Evolutionary conservation across 2,329 filamentous ascomycete species (phyloP).

Genomic region (Trichophyton simii): DNA sequence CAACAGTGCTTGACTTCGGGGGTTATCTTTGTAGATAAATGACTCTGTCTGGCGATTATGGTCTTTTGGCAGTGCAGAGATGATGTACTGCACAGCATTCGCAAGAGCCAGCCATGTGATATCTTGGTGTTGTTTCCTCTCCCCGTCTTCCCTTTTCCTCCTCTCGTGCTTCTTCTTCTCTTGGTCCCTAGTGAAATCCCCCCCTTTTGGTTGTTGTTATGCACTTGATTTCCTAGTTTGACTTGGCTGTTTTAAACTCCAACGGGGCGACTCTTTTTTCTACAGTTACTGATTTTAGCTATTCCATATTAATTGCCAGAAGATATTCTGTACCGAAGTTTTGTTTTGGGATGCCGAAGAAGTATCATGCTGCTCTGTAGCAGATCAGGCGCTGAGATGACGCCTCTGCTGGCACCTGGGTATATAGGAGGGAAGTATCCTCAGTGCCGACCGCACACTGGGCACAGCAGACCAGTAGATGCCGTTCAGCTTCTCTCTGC

Average conservation of each 20-base stretch:
- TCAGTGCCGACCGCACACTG: no score
- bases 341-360: not conserved
- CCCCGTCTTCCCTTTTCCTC: not conserved
- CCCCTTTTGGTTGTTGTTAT: no score
- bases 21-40: not conserved
- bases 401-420: no score
- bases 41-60: not conserved
- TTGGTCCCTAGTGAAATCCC: no score
- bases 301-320: not conserved
- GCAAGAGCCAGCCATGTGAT: not conserved
- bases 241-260: not conserved
- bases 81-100: not conserved
- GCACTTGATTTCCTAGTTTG: not conserved
- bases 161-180: no score
- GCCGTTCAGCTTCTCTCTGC: no score
- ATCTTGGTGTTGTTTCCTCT: not conserved
- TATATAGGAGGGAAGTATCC: no score
- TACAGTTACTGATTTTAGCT: not conserved
- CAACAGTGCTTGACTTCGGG: not conserved
- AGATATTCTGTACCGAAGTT: not conserved
- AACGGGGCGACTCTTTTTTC: not conserved
- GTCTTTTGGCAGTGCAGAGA: not conserved
- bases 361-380: not conserved
- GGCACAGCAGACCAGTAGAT: no score
- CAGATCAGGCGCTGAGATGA: no score